These are phyloP conservation scores for Ascochyta rabiei DNA, from an alignment of 2,329 filamentous ascomycete species.

Conservation along the genomic window DNA sequence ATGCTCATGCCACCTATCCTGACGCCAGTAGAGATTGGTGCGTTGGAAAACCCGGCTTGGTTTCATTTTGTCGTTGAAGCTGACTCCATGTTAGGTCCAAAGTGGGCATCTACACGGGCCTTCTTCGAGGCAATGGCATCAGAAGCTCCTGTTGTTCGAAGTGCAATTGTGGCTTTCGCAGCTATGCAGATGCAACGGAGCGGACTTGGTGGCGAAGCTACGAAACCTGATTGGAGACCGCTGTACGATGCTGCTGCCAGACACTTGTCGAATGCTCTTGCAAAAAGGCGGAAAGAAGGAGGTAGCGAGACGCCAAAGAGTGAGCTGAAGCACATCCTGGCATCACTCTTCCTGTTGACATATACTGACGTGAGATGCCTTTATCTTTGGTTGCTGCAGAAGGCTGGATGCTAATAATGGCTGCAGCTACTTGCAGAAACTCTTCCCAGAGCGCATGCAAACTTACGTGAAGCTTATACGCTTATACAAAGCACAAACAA, in stretches of 20 bases:
- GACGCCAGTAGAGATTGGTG: constrained; percentile 58
- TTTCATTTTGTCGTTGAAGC: neutral
- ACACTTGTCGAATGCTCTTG: constrained; percentile 31
- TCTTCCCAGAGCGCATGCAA: constrained; percentile 53
- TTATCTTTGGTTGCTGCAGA: neutral
- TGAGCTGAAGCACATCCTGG: constrained; percentile 53
- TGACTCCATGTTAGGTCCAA: constrained; percentile 38
- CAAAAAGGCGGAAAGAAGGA: constrained; percentile 21
- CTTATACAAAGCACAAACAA: constrained; percentile 50
- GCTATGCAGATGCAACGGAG: constrained; percentile 50
- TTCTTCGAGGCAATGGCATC: constrained; percentile 57
- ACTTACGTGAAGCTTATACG: constrained; percentile 58
- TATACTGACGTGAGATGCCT: constrained; percentile 56
- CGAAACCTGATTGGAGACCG: constrained; percentile 41
- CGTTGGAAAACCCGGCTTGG: neutral
- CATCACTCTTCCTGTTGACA: constrained; percentile 60
- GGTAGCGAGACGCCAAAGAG: constrained; percentile 18
- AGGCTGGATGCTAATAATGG: constrained; percentile 28
- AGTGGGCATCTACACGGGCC: constrained; percentile 58
- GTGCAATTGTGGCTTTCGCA: constrained; percentile 60
- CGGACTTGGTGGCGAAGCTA: constrained; percentile 41
- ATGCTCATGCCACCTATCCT: constrained; percentile 61
- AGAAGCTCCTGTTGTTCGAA: constrained; percentile 55
- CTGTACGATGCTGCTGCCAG: constrained; percentile 40
- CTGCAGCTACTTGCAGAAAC: constrained; percentile 34